Percentiles rank a stretch among this genome's conserved stretches.
These are phyloP conservation scores for Cyanophora paradoxa DNA, from an alignment of 78 protist species.

Conservation along the genomic window DNA sequence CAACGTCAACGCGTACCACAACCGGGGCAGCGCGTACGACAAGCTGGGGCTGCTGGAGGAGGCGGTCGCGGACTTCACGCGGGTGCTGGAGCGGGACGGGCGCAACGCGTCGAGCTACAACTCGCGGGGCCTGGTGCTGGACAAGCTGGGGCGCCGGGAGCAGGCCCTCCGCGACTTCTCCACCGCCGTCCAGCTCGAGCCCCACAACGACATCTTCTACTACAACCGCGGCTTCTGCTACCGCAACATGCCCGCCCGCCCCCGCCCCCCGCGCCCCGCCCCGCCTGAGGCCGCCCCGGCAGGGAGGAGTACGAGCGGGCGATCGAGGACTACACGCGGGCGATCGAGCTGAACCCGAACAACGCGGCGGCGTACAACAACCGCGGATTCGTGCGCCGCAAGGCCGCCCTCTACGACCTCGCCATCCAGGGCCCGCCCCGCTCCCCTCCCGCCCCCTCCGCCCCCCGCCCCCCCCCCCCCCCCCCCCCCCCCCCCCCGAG, in stretches of 20 bases:
- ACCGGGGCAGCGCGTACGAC: constrained; percentile 50
- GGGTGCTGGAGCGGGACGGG: constrained; percentile 20
- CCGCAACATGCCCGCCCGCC: constrained; percentile 31
- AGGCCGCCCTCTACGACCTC: constrained; percentile 22
- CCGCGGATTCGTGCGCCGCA: constrained; percentile 44
- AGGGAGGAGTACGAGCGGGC: constrained; percentile 15
- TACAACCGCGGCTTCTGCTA: constrained; percentile 53
- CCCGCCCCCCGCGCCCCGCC: too few relatives aligned
- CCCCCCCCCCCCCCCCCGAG: too few relatives aligned
- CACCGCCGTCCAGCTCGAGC: constrained; percentile 31
- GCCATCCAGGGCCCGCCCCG: constrained; percentile 11
- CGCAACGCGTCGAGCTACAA: constrained; percentile 35
- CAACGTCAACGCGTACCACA: constrained; percentile 51
- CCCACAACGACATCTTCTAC: constrained; percentile 32
- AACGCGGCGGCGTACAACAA: constrained; percentile 38
- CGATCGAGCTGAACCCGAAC: constrained; percentile 31
- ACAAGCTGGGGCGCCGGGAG: constrained; percentile 30
- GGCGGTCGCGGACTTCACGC: constrained; percentile 36
- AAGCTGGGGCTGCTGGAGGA: constrained; percentile 17
- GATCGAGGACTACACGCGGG: constrained; percentile 30
- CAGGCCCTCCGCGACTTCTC: constrained; percentile 50
- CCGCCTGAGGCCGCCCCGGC: too few relatives aligned
- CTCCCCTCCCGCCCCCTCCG: background rate
- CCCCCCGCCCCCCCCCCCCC: background rate
- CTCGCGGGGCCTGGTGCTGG: constrained; percentile 39